Percentiles rank a stretch among this genome's conserved stretches.
Conservation (phyloP, 1,139 yeast genomes). For the Casaregolazyma lundiana region DNA sequence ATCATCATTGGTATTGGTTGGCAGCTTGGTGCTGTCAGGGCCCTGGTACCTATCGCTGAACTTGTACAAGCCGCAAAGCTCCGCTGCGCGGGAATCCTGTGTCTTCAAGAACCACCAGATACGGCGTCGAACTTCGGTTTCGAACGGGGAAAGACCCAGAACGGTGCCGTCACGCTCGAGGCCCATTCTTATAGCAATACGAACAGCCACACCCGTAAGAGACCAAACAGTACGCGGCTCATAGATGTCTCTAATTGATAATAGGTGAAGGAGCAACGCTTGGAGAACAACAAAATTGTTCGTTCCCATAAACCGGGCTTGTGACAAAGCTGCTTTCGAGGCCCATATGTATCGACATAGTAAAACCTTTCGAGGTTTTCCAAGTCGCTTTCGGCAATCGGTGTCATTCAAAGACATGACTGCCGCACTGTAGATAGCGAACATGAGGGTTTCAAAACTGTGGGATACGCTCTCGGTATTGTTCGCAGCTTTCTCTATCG, state of each 20-base stretch:
- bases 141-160: constrained; percentile 6
- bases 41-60: no score
- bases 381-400: background rate
- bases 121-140: constrained; percentile 1
- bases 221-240: constrained; percentile 5
- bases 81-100: background rate
- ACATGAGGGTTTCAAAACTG: background rate
- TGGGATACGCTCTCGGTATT: background rate
- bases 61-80: constrained; percentile 2
- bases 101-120: background rate
- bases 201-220: constrained; percentile 4
- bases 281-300: constrained; percentile 1
- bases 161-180: constrained; percentile 2
- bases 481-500: background rate
- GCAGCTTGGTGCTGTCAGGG: background rate
- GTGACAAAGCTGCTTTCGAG: background rate
- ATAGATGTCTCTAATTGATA: background rate
- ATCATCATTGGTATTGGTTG: constrained; percentile 3
- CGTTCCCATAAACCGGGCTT: constrained; percentile 1
- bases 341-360: background rate
- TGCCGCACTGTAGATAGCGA: constrained; percentile 3
- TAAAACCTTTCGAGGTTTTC: background rate
- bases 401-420: constrained; percentile 1
- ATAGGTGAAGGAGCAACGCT: background rate
- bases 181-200: constrained; percentile 4